Evolutionary conservation across 148 eudicot genomes (phyloP).

Genomic region (Chenopodium album): DNA sequence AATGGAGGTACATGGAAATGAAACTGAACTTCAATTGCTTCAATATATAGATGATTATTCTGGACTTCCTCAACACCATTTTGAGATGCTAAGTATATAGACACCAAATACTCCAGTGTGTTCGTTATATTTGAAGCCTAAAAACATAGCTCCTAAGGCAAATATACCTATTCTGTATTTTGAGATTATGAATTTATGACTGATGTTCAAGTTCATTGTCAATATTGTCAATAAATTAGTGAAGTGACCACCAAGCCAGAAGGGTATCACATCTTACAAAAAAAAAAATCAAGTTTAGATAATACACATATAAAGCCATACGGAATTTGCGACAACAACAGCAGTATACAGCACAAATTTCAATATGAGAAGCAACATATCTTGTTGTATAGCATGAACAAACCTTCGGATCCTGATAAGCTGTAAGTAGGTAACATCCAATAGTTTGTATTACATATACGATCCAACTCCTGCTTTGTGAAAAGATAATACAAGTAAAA

Average conservation of each 20-base stretch:
- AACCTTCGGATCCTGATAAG: conserved; percentile 51
- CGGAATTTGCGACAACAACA: background rate
- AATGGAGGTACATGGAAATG: background rate
- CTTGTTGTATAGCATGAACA: conserved; percentile 13
- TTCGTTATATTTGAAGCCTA: background rate
- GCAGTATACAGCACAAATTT: background rate
- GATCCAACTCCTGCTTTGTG: conserved; percentile 57
- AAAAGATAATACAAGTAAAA: conserved; percentile 12
- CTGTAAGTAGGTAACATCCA: conserved; percentile 64
- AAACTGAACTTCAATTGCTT: background rate
- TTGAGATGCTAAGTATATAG: background rate
- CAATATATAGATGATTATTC: background rate
- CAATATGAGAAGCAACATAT: background rate
- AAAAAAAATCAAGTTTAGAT: background rate
- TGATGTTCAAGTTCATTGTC: background rate
- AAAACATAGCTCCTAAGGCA: background rate
- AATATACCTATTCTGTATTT: background rate
- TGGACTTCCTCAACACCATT: background rate
- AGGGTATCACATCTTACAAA: background rate
- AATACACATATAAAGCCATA: background rate
- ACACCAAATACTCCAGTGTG: background rate
- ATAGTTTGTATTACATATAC: conserved; percentile 44
- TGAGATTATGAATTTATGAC: background rate
- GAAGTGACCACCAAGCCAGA: background rate
- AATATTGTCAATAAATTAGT: background rate